Conservation (phyloP, 1,284 basidiomycete genomes). For the Meripilus lineatus region DNA sequence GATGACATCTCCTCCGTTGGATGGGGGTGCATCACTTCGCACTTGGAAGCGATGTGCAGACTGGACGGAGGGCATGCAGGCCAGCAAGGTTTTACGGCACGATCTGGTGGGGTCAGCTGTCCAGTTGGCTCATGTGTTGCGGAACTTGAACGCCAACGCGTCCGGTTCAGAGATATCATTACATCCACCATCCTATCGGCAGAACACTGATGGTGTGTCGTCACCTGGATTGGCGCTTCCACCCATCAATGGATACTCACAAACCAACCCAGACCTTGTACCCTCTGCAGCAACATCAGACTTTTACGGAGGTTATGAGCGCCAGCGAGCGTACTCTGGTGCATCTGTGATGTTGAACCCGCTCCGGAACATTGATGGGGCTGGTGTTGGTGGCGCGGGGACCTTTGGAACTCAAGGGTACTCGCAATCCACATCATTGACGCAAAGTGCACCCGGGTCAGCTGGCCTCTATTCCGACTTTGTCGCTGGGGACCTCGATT, state of each 20-base stretch:
- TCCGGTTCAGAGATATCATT: conserved; percentile 35
- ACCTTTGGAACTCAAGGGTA: background rate
- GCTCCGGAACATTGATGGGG: background rate
- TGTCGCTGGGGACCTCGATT: background rate
- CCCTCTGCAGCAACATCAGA: background rate
- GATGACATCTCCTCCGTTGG: conserved; percentile 22
- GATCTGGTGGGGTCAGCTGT: conserved; percentile 60
- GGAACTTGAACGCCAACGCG: conserved; percentile 38
- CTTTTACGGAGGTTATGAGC: conserved; percentile 5
- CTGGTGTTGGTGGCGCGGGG: too few species aligned
- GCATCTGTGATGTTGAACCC: background rate
- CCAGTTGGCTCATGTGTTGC: conserved; percentile 55
- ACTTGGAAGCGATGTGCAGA: conserved; percentile 66
- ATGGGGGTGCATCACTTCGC: conserved; percentile 30
- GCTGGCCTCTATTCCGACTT: conserved; percentile 1
- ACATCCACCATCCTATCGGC: conserved; percentile 16
- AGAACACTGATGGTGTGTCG: background rate
- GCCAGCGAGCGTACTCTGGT: conserved; percentile 2
- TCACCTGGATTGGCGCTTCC: conserved; percentile 1
- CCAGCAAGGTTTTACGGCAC: conserved; percentile 59
- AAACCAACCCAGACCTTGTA: background rate
- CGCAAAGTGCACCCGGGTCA: background rate
- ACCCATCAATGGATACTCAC: conserved; percentile 1
- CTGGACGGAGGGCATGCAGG: conserved; percentile 76
- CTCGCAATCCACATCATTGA: background rate